Conservation (phyloP, 352 stramenopile genomes). For the Thalassiosira livingstoniorum region DNA sequence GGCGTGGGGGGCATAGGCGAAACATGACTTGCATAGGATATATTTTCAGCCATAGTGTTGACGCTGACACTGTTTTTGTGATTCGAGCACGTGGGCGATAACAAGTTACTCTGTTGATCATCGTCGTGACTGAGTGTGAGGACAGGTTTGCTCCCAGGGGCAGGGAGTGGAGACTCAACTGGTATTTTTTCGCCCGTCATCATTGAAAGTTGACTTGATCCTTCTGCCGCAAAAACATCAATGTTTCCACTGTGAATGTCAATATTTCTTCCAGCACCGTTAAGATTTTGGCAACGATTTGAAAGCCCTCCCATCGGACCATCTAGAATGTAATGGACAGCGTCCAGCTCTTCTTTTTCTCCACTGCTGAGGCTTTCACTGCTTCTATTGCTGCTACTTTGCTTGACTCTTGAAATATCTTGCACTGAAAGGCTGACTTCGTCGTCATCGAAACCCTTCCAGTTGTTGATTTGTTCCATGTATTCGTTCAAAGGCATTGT, state of each 20-base stretch:
- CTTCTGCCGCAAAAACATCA: too few species aligned
- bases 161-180: neutral
- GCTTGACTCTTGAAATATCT: neutral
- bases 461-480: too few species aligned
- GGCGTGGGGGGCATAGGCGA: slow-evolving; percentile 1
- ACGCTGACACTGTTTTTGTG: neutral
- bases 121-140: neutral
- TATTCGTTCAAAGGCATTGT: too few species aligned
- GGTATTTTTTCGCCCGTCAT: neutral
- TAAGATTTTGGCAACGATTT: too few species aligned
- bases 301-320: too few species aligned
- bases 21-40: neutral
- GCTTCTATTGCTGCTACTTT: neutral
- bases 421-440: neutral
- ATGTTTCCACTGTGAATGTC: too few species aligned
- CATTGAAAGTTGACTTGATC: neutral
- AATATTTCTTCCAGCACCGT: too few species aligned
- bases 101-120: too few species aligned
- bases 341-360: neutral
- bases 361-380: neutral
- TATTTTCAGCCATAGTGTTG: neutral
- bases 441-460: too few species aligned
- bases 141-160: neutral
- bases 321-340: neutral
- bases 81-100: neutral